These are phyloP conservation scores for Phytopythium kandeliae DNA, from an alignment of 352 stramenopile species.

Conservation along the genomic window DNA sequence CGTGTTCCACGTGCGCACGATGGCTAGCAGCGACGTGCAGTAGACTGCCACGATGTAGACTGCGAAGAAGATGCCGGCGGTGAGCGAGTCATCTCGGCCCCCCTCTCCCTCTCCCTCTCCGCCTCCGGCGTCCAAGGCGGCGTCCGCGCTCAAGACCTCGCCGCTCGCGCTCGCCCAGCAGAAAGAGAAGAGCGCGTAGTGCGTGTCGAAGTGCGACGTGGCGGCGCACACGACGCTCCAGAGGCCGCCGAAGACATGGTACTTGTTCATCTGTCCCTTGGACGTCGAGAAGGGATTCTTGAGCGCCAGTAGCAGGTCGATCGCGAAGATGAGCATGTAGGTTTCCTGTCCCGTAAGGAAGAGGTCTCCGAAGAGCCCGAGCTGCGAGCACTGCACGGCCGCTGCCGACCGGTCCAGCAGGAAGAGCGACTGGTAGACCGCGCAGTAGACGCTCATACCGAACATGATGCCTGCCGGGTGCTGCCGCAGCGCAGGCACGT, in stretches of 20 bases:
- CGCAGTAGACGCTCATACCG: constrained; percentile 79
- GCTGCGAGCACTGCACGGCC: constrained; percentile 46
- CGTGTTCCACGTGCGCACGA: constrained; percentile 75
- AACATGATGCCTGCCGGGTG: constrained; percentile 85
- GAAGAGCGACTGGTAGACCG: constrained; percentile 79
- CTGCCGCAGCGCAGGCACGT: constrained; percentile 58
- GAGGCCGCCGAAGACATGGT: constrained; percentile 64
- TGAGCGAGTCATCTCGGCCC: too few species aligned
- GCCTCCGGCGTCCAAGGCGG: too few species aligned
- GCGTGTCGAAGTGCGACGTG: constrained; percentile 72
- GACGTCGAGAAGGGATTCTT: constrained; percentile 85
- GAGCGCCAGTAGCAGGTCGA: constrained; percentile 72
- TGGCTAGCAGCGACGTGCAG: constrained; percentile 67
- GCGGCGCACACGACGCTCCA: constrained; percentile 65
- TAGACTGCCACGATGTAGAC: constrained; percentile 82
- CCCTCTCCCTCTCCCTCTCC: too few species aligned
- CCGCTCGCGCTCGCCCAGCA: constrained; percentile 69
- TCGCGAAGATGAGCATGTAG: constrained; percentile 87
- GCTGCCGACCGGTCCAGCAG: constrained; percentile 42
- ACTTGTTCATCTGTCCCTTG: constrained; percentile 76
- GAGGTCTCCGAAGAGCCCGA: constrained; percentile 70
- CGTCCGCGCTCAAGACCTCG: constrained; percentile 24
- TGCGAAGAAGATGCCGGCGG: constrained; percentile 71
- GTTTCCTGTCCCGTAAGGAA: constrained; percentile 82
- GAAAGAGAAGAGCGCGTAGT: constrained; percentile 75